Conservation (phyloP, 2,329 filamentous ascomycete genomes). For the Lachnellula willkommii region DNA sequence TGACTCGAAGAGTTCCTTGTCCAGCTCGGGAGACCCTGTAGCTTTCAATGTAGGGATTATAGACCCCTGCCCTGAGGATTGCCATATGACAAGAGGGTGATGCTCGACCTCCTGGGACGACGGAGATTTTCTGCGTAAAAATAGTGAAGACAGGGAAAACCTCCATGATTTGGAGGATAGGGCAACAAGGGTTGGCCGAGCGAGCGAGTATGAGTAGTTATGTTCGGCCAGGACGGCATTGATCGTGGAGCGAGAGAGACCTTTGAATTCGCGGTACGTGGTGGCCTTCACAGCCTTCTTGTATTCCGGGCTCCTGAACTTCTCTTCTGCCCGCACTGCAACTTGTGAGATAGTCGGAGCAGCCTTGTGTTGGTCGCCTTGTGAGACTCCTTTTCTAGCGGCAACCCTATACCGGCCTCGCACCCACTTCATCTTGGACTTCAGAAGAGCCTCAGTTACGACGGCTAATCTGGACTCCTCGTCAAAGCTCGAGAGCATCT, state of each 20-base stretch:
- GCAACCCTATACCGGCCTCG: slow-evolving; percentile 58
- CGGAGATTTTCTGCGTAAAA: slow-evolving; percentile 58
- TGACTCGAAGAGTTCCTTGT: slow-evolving; percentile 55
- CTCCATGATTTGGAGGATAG: slow-evolving; percentile 73
- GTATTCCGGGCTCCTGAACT: slow-evolving; percentile 63
- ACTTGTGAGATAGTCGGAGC: slow-evolving; percentile 6
- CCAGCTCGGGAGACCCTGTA: slow-evolving; percentile 61
- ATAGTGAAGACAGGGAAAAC: slow-evolving; percentile 65
- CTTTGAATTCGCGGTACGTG: slow-evolving; percentile 70
- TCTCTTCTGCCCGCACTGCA: slow-evolving; percentile 53
- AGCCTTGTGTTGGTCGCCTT: slow-evolving; percentile 21
- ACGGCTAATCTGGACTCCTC: slow-evolving; percentile 72
- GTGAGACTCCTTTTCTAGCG: slow-evolving; percentile 32
- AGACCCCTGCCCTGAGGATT: slow-evolving; percentile 49
- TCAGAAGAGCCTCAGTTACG: slow-evolving; percentile 71
- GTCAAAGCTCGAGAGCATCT: slow-evolving; percentile 71
- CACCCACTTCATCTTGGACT: slow-evolving; percentile 64
- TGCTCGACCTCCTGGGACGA: slow-evolving; percentile 50
- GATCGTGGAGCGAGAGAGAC: slow-evolving; percentile 66
- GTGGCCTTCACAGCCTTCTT: slow-evolving; percentile 62
- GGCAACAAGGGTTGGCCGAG: slow-evolving; percentile 62
- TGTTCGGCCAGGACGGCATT: slow-evolving; percentile 73
- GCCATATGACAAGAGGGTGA: slow-evolving; percentile 60
- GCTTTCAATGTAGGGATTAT: slow-evolving; percentile 57
- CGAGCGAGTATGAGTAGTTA: slow-evolving; percentile 72